A percentile compares a stretch with the other conserved stretches of the same genome.
Evolutionary conservation across 2,329 filamentous ascomycete species (phyloP).

Genomic region (Fusarium falciforme): DNA sequence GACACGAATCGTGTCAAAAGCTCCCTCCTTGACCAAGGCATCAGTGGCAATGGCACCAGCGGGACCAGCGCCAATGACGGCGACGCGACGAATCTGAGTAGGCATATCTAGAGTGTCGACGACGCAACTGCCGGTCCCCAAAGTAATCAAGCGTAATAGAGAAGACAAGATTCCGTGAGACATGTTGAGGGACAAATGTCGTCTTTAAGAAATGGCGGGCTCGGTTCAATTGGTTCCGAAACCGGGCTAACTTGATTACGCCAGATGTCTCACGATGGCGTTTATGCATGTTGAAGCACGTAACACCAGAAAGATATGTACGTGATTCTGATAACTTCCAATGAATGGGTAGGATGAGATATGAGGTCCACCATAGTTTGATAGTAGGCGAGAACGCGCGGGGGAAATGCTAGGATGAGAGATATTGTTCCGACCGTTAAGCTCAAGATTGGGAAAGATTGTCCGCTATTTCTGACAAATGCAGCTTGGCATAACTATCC

Average conservation of each 20-base stretch:
- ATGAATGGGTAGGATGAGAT: not conserved
- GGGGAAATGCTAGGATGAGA: not conserved
- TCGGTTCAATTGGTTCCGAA: not conserved
- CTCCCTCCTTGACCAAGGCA: slow-evolving; percentile 24
- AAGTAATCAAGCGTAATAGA: not conserved
- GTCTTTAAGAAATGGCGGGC: not conserved
- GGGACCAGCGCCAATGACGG: slow-evolving; percentile 31
- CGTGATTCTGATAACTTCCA: not conserved
- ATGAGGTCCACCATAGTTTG: not conserved
- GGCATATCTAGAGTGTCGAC: not conserved
- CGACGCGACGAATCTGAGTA: not conserved
- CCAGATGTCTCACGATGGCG: not conserved
- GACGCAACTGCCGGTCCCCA: not conserved
- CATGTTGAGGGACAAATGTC: not conserved
- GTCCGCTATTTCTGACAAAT: not conserved
- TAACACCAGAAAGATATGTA: not conserved
- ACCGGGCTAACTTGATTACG: not conserved
- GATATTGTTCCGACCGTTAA: not conserved
- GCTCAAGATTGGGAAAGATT: not conserved
- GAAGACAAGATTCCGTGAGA: not conserved
- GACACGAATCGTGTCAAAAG: slow-evolving; percentile 21
- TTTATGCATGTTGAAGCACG: not conserved
- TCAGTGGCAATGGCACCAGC: slow-evolving; percentile 31
- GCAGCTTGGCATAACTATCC: not conserved
- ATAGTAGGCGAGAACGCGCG: not conserved